Evolutionary conservation across 257 asterid genomes (phyloP).

Genomic region (Solanum chilense): DNA sequence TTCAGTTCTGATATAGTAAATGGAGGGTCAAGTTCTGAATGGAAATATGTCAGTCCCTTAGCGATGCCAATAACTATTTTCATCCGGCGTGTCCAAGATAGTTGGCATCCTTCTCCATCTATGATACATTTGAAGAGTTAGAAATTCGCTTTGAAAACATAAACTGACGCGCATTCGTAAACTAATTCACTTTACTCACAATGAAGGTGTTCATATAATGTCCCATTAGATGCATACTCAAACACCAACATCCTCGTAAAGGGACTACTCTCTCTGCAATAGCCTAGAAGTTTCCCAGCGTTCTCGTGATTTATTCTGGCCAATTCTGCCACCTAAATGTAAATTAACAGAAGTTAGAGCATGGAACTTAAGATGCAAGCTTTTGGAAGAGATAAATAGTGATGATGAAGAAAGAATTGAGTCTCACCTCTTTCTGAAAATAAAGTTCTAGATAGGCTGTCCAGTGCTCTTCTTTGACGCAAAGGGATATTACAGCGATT

Average conservation of each 20-base stretch:
- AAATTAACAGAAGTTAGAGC: not conserved
- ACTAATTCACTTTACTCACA: constrained; percentile 31
- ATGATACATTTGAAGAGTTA: constrained; percentile 3
- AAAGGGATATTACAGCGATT: constrained; percentile 76
- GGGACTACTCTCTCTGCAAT: constrained; percentile 68
- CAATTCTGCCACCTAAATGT: constrained; percentile 75
- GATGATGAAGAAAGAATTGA: not conserved
- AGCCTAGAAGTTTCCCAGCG: constrained; percentile 72
- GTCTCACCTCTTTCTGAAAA: constrained; percentile 76
- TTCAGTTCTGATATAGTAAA: constrained; percentile 77
- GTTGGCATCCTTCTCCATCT: constrained; percentile 92
- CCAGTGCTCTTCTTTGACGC: constrained; percentile 84
- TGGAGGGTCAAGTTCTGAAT: constrained; percentile 78
- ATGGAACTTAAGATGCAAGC: not conserved
- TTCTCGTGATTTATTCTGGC: constrained; percentile 66
- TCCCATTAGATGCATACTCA: constrained; percentile 93
- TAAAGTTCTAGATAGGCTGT: constrained; percentile 78
- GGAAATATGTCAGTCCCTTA: constrained; percentile 74
- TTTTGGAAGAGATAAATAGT: not conserved
- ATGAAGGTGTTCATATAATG: constrained; percentile 90
- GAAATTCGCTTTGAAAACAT: not conserved
- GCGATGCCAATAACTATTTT: constrained; percentile 80
- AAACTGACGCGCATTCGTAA: not conserved
- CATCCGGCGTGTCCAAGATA: constrained; percentile 96
- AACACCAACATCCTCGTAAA: constrained; percentile 91